A percentile compares a stretch with the other conserved stretches of the same genome.
Conservation (phyloP, 352 stramenopile species). For the Phytophthora kernoviae region DNA sequence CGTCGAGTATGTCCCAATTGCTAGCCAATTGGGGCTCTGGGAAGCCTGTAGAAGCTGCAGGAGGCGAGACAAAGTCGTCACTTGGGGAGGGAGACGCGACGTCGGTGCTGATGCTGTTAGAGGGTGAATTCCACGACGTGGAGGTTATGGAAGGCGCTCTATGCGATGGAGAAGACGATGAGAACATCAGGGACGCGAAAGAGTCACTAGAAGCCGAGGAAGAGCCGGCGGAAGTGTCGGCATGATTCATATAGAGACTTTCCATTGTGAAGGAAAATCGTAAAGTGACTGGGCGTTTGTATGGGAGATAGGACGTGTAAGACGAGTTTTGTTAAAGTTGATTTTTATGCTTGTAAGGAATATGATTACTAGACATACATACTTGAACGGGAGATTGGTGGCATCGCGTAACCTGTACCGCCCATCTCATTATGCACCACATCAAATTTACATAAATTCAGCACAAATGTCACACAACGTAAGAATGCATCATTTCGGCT, state of each 20-base stretch:
- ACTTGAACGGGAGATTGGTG: too few species aligned
- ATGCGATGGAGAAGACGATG: conserved; percentile 6
- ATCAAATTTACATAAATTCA: too few species aligned
- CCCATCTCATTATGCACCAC: too few species aligned
- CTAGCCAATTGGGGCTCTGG: conserved; percentile 12
- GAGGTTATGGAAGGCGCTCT: conserved; percentile 1
- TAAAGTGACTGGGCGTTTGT: neutral
- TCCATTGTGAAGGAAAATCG: conserved; percentile 2
- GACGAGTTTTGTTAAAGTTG: too few species aligned
- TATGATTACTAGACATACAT: too few species aligned
- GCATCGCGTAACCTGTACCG: too few species aligned
- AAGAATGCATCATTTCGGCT: too few species aligned
- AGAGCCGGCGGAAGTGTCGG: too few species aligned
- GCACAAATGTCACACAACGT: too few species aligned
- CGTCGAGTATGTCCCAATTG: conserved; percentile 66
- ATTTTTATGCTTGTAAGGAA: too few species aligned
- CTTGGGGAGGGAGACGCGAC: conserved; percentile 7
- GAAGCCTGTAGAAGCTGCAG: neutral
- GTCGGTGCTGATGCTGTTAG: conserved; percentile 21
- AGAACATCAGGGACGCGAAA: neutral
- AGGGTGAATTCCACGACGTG: conserved; percentile 10
- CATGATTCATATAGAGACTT: neutral
- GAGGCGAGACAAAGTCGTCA: conserved; percentile 6
- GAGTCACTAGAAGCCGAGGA: neutral
- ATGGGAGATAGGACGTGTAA: neutral